These are phyloP conservation scores for Linum trigynum DNA, from an alignment of 345 rosid genomes.

Conservation along the genomic window DNA sequence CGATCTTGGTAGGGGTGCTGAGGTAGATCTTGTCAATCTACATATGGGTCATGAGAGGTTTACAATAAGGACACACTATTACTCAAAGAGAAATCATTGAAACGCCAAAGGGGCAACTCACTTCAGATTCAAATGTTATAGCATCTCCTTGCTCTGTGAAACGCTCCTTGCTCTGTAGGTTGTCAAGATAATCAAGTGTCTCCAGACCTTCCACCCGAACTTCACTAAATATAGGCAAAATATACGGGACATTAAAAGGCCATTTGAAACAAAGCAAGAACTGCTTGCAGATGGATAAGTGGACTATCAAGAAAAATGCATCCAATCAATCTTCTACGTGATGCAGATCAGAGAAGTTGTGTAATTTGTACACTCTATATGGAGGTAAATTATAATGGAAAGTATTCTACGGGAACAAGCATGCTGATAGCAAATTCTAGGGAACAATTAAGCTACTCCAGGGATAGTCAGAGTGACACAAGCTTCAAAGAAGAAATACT, in stretches of 20 bases:
- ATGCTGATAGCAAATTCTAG: too few species aligned
- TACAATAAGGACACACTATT: background rate
- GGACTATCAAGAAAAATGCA: too few species aligned
- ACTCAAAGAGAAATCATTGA: background rate
- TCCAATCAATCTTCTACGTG: too few species aligned
- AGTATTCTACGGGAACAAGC: too few species aligned
- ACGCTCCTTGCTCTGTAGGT: background rate
- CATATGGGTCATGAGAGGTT: background rate
- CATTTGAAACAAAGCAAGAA: background rate
- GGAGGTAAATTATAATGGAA: too few species aligned
- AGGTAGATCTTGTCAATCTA: slow-evolving; percentile 2
- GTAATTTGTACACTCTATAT: too few species aligned
- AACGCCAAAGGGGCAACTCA: background rate
- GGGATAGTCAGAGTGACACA: too few species aligned
- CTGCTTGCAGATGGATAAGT: too few species aligned
- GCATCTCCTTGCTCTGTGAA: slow-evolving; percentile 5
- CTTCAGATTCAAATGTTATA: slow-evolving; percentile 1
- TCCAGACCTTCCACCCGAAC: slow-evolving; percentile 1
- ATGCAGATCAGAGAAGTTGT: too few species aligned
- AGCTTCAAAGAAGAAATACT: too few species aligned
- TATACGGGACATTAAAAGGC: background rate
- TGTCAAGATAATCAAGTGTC: slow-evolving; percentile 2
- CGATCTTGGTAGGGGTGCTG: slow-evolving; percentile 47
- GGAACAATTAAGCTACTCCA: too few species aligned
- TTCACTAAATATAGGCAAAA: background rate